Evolutionary conservation across 176 grass and related monocot species (phyloP), one percentile per base, ranked within the genome.

Genomic region (Aegilops umbellulata): DNA sequence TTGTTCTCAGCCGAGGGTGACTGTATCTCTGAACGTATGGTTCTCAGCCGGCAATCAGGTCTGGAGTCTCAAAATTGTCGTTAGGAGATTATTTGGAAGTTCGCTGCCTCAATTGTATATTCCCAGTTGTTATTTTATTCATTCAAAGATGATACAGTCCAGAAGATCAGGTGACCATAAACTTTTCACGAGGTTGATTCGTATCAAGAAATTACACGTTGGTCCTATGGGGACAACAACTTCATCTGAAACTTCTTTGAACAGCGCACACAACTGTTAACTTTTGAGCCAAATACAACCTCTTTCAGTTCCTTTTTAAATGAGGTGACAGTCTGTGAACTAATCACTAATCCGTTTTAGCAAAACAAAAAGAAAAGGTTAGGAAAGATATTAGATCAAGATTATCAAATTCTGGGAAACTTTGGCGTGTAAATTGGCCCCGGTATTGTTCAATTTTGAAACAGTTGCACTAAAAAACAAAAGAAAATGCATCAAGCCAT

Each of bases 401-500:
- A 38, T 65, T 65, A 53, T 64, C 23, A 80, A 66, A 76, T 38
- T 53, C 20, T 65, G 22, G 20, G n/a, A 55, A 88, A 86, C 30
- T 71, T 29, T 44, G 20, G 30, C 38, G 10, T 20, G 60, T 71
- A 15, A 15, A 85, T n/a, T 80, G 17, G n/a, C 27, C 22, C 58
- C 31, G 10, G 36, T 42, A 30, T 15, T 70, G 31, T 39, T 24
- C 13, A 72, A 60, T 68, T 73, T 4, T 66, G 10, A 65, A 39
- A 29, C 30, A 34, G 44, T 32, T 67, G 9, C 24, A 81, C 51
- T 77, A 6, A 39, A 84, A 77, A 80, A 16, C 8, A 35, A 51
- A 64, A 85, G 55, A 22, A 82, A 34, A 51, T 81, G 31, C 66
- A 88, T 78, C 10, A 80, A 86, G 14, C 25, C 66, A 88, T 78